Base-by-base conservation (phyloP, 192 early-diverging fungal genomes). In the Coemansia sp. region DNA sequence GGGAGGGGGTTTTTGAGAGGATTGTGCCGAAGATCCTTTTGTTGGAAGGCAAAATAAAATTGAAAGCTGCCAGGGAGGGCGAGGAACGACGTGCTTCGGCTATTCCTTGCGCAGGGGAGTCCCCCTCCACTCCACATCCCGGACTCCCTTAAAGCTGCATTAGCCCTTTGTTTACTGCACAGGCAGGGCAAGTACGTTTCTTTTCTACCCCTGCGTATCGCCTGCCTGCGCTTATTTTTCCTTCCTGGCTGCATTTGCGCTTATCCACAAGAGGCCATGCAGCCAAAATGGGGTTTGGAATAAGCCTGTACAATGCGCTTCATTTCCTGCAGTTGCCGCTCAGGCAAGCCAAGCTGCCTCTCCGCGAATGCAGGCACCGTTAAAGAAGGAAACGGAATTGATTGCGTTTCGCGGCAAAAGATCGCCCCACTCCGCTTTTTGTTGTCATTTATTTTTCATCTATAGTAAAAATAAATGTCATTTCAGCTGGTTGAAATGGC, bases 71-170 rank as follows among this genome's bases (percentile, higher is more conserved):
- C 14, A 47, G 43, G 43, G 43, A 45, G 15, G 12, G n/a, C 2
- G 15, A 15, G 17, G 48, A 19, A 19, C 48, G 19, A 49, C 7
- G 17, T 49, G 48, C 29, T 15, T 56, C 54, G 54, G 54, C 54
- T 56, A 56, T 56, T 56, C 54, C 54, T n/a, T 32, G 25, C 52
- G 25, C 22, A 54, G 32, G 48, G 19, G 19, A 49, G 19, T 19
- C 48, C 48, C 48, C 45, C 15, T n/a, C 43, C n/a, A 12, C 48
- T 49, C 17, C 48, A 17, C 19, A 19, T 45, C 41, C 41, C 41
- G 19, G 17, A 15, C 41, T 45, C 32, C 32, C 32, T 35, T 35
- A 35, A 35, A n/a, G 41, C 14, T n/a, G 41, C 41, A 45, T 45
- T 45, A n/a, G 41, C 41, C 14, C 41, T 45, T 45, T 21, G 48